Evolutionary conservation across 2,329 filamentous ascomycete genomes (phyloP), one percentile per base, ranked within the genome.

Genomic region (Calonectria ilicicola): DNA sequence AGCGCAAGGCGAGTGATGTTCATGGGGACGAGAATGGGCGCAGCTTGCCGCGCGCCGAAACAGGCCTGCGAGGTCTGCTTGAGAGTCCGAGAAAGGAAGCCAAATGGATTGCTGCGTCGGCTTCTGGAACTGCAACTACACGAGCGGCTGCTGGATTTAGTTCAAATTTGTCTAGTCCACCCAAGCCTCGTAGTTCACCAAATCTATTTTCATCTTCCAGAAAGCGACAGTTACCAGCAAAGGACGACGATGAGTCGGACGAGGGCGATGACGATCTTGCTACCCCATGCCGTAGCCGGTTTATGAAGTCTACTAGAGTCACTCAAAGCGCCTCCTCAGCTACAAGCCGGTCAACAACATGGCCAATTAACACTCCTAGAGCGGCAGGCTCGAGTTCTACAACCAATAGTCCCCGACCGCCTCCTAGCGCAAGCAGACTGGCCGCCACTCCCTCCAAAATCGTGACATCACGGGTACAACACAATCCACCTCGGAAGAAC

Each of bases 1-100:
- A 83, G 76, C 75, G 78, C 23, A 71, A 72, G 17, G 53, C 79
- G 29, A 19, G 58, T 79, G 21, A 66, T 23, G 2, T 38, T 46
- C 7, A 29, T 4, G 69, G 69, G 12, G 46, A 49, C 8, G 65
- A 58, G 17, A 56, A 49, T 26, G 72, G 68, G 19, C 67, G 65
- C 1, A 73, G 70, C n/a, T 65, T 72, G 62, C 76, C 80, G 1
- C 82, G 79, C 76, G 76, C 77, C 23, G 81, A 81, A 0, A 81
- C 82, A 1, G 83, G 84, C 5, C 75, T 89, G 32, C 78, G 83
- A 67, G 85, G 86, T 2, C 78, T 89, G 49, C 85, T 88, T 83
- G 84, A 87, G 66, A 85, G 82, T 17, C 85, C 84, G 27, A 79
- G 80, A 64, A 83, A 82, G 72, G 79, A 83, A 62, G 72, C 74